Evolutionary conservation across 257 asterid genomes (phyloP).

Genomic region (Rhazya stricta): DNA sequence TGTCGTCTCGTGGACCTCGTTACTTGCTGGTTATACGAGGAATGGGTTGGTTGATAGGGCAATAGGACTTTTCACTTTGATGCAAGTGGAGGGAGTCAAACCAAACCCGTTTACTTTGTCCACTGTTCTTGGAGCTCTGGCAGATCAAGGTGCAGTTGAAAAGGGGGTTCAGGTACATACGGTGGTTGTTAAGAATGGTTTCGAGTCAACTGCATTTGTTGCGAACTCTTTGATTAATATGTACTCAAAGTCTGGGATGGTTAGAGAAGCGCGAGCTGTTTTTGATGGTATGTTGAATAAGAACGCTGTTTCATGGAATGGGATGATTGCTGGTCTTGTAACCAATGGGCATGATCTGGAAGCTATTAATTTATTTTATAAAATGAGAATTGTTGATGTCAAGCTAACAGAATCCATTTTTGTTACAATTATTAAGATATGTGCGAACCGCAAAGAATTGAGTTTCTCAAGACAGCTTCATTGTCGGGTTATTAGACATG

Average conservation of each 20-base stretch:
- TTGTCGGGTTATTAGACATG: slow-evolving; percentile 47
- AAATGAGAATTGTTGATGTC: slow-evolving; percentile 64
- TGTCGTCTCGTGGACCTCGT: slow-evolving; percentile 87
- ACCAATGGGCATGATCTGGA: slow-evolving; percentile 54
- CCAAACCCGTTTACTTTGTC: slow-evolving; percentile 82
- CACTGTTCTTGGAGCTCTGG: slow-evolving; percentile 73
- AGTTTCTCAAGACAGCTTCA: slow-evolving; percentile 68
- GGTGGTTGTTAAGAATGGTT: slow-evolving; percentile 56
- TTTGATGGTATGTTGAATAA: slow-evolving; percentile 44
- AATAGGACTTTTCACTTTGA: slow-evolving; percentile 38
- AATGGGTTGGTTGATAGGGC: slow-evolving; percentile 41
- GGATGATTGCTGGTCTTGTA: slow-evolving; percentile 80
- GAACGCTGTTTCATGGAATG: slow-evolving; percentile 83
- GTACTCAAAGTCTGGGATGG: slow-evolving; percentile 74
- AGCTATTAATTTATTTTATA: slow-evolving; percentile 55
- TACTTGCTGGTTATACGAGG: slow-evolving; percentile 60
- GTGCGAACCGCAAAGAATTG: slow-evolving; percentile 58
- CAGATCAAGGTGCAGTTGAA: slow-evolving; percentile 39
- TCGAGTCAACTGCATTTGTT: slow-evolving; percentile 45
- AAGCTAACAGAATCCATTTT: slow-evolving; percentile 50
- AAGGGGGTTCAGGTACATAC: slow-evolving; percentile 68
- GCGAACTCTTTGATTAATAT: slow-evolving; percentile 75
- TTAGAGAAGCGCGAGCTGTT: slow-evolving; percentile 54
- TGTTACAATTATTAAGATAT: slow-evolving; percentile 53
- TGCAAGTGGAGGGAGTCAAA: slow-evolving; percentile 53